Percentiles rank a stretch among this genome's conserved stretches.
phyloP scores from a whole-genome alignment of 1,139 yeast species.

The Diutina ranongensis region DNA sequence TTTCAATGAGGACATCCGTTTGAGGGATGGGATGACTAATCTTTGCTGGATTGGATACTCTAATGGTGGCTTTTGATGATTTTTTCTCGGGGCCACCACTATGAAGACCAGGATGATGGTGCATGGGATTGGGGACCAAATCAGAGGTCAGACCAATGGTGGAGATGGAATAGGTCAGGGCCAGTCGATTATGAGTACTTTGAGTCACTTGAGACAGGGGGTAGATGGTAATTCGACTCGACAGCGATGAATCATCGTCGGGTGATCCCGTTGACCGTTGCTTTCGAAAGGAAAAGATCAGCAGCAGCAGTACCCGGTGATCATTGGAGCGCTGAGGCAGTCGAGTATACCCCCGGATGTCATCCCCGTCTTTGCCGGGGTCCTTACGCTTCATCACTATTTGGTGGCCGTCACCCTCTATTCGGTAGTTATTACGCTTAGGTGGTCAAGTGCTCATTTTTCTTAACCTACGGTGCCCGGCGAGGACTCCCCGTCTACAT shows the following conservation, averaged over 20 bases:
- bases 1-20: neutral
- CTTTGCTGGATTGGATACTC: neutral
- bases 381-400: slow-evolving; percentile 3
- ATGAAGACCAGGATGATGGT: neutral
- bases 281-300: slow-evolving; percentile 29
- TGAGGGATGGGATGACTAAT: neutral
- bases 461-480: neutral
- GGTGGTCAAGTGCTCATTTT: neutral
- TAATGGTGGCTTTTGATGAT: neutral
- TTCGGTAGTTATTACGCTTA: neutral
- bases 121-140: slow-evolving; percentile 4
- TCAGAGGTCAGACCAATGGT: neutral
- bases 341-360: neutral
- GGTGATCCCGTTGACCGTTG: slow-evolving; percentile 8
- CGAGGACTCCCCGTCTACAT: too few species aligned
- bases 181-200: neutral
- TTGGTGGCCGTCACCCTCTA: neutral
- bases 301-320: slow-evolving; percentile 25
- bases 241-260: neutral
- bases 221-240: neutral
- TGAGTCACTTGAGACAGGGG: neutral
- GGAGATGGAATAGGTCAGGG: neutral
- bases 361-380: neutral
- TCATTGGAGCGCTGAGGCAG: slow-evolving; percentile 7
- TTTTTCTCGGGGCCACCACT: neutral